Conservation (phyloP, 2,329 filamentous ascomycete genomes). For the Pseudohalonectria lignicola region DNA sequence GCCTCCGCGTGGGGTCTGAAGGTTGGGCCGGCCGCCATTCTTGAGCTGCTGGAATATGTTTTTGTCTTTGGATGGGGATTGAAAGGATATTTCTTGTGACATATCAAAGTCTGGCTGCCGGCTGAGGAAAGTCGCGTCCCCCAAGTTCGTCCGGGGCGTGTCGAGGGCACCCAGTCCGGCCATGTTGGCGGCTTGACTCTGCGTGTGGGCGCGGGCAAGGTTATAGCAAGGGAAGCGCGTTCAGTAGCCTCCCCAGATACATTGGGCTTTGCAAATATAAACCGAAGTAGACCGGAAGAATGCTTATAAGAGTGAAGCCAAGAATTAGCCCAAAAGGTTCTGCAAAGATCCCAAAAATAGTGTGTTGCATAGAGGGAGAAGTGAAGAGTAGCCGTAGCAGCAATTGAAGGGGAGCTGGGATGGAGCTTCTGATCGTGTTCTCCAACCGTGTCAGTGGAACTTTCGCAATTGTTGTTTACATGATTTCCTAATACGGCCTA, state of each 20-base stretch:
- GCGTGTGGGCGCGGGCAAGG: conserved; percentile 1
- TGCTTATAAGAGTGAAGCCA: conserved; percentile 3
- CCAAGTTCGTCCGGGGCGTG: conserved; percentile 75
- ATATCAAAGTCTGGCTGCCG: conserved; percentile 66
- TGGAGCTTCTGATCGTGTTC: too few species aligned
- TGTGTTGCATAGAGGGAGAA: too few species aligned
- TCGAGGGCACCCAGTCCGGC: conserved; percentile 59
- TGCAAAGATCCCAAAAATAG: background rate
- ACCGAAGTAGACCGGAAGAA: background rate
- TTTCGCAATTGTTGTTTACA: conserved; percentile 4
- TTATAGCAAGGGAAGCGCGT: background rate
- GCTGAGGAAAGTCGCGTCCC: conserved; percentile 72
- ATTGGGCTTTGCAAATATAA: too few species aligned
- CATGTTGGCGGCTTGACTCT: conserved; percentile 33
- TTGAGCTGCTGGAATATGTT: conserved; percentile 68
- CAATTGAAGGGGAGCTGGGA: too few species aligned
- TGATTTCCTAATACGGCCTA: conserved; percentile 1
- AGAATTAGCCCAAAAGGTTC: conserved; percentile 8
- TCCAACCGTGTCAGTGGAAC: background rate
- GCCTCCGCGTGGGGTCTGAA: conserved; percentile 70
- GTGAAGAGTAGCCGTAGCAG: too few species aligned
- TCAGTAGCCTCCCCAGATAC: too few species aligned
- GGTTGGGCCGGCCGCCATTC: conserved; percentile 48
- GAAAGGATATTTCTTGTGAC: conserved; percentile 80
- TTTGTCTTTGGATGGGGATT: conserved; percentile 65